Evolutionary conservation across 805 yeast genomes (phyloP), one percentile per base, ranked within the genome.

Genomic region (Wickerhamomyces xylosicus): DNA sequence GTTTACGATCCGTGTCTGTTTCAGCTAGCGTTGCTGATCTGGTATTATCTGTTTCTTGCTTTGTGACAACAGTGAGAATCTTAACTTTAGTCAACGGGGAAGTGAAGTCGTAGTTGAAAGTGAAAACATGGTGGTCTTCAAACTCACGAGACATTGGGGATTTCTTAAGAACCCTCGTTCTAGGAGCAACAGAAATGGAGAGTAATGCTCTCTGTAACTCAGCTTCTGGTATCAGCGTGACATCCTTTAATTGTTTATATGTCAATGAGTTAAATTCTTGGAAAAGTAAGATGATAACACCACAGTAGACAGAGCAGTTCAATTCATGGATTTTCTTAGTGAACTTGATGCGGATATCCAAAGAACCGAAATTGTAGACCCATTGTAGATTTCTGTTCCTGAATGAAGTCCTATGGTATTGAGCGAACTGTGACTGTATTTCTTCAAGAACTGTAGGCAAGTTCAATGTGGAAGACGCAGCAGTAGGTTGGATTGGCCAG

Each of bases 301-400:
- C 89, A 11, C 95, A 81, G 47, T 79, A 77, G 0, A 94, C 70
- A 0, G 96, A 79, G 74, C 87, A 70, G 45, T 77, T 83, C 33
- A 89, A 71, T 41, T 84, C 89, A 52, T 90, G 89, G 1, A 80
- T 72, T 36, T 74, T 71, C 25, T 77, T 71, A 5, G 80, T 77
- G 47, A 79, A 83, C 28, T 77, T 69, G 48, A 82, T 78, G 37
- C 82, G 67, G 39, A 90, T 66, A 50, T 89, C 97, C 42, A 85
- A 79, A 5, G 85, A 75, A 5, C 96, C 95, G 52, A 85, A 73
- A 47, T 78, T 77, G 19, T 89, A 85, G 29, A 86, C 79, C 97
- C 97, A 92, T 8, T 62, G 63, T 35, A 83, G 54, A 36, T 63
- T 66, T 47, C 94, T 64, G 9, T 85, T 83, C 37, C 60, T 66